A percentile compares a stretch with the other conserved stretches of the same genome.
These are phyloP conservation scores for Rosa lucieae DNA, from an alignment of 306 rosid genomes.

Conservation along the genomic window DNA sequence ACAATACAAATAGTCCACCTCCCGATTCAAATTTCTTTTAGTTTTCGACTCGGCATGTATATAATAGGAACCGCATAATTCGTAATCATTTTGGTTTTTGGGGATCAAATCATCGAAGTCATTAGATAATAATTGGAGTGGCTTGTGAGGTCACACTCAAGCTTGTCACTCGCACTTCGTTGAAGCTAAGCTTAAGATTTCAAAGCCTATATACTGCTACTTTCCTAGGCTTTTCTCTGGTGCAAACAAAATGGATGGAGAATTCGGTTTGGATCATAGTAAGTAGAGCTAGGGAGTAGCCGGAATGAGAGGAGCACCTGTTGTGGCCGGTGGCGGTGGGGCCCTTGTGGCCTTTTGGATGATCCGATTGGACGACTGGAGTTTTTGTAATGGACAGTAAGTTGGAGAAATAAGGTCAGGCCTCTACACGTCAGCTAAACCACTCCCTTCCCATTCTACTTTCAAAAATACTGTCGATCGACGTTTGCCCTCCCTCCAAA, in stretches of 20 bases:
- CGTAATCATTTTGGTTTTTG: neutral
- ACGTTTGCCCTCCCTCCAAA: conserved; percentile 21
- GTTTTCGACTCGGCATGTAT: neutral
- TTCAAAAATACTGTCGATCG: conserved; percentile 24
- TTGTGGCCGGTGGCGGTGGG: conserved; percentile 13
- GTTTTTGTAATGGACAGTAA: conserved; percentile 27
- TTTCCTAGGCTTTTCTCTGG: neutral
- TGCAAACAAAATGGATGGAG: neutral
- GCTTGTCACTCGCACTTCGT: neutral
- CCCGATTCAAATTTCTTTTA: too few species aligned
- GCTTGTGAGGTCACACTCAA: neutral
- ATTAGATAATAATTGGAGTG: neutral
- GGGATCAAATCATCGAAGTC: neutral
- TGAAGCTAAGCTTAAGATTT: neutral
- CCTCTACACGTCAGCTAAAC: conserved; percentile 37
- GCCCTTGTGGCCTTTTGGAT: conserved; percentile 11
- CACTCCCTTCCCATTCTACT: conserved; percentile 28
- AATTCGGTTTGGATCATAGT: neutral
- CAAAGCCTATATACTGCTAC: neutral
- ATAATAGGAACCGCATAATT: neutral
- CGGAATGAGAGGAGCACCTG: neutral
- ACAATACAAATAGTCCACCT: too few species aligned
- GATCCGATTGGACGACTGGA: conserved; percentile 28
- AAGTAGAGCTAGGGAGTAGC: neutral
- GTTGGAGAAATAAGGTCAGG: neutral